These are phyloP conservation scores for Boechera retrofracta DNA, from an alignment of 345 rosid genomes.

Conservation along the genomic window DNA sequence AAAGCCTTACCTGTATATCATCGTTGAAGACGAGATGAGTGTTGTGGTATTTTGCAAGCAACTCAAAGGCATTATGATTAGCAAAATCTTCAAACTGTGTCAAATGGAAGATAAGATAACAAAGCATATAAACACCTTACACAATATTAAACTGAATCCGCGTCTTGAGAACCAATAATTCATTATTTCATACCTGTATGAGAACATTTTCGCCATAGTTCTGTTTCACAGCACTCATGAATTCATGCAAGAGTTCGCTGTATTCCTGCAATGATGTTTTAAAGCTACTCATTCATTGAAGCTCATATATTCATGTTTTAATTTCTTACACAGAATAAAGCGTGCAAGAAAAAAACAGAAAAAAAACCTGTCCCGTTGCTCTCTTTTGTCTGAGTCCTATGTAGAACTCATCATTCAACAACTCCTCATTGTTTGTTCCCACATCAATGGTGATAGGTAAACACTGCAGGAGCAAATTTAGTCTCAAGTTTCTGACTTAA, in stretches of 20 bases:
- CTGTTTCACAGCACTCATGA: conserved; percentile 90
- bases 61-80: conserved; percentile 89
- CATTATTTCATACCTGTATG: conserved; percentile 59
- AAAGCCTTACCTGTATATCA: conserved; percentile 75
- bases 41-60: conserved; percentile 74
- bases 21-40: conserved; percentile 95
- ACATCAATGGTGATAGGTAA: conserved; percentile 90
- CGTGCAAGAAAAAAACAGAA: not conserved
- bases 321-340: not conserved
- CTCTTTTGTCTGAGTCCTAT: conserved; percentile 80
- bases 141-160: not conserved
- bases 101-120: conserved; percentile 22
- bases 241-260: conserved; percentile 72
- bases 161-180: conserved; percentile 11
- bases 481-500: not conserved
- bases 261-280: conserved; percentile 63
- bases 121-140: not conserved
- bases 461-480: conserved; percentile 50
- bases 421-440: conserved; percentile 84
- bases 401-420: conserved; percentile 87
- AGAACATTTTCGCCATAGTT: conserved; percentile 92
- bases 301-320: not conserved
- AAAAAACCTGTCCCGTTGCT: conserved; percentile 78
- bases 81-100: conserved; percentile 97
- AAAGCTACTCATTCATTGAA: not conserved